These are phyloP conservation scores for Aspergillus quadricinctus DNA, from an alignment of 2,329 filamentous ascomycete genomes.

Conservation along the genomic window DNA sequence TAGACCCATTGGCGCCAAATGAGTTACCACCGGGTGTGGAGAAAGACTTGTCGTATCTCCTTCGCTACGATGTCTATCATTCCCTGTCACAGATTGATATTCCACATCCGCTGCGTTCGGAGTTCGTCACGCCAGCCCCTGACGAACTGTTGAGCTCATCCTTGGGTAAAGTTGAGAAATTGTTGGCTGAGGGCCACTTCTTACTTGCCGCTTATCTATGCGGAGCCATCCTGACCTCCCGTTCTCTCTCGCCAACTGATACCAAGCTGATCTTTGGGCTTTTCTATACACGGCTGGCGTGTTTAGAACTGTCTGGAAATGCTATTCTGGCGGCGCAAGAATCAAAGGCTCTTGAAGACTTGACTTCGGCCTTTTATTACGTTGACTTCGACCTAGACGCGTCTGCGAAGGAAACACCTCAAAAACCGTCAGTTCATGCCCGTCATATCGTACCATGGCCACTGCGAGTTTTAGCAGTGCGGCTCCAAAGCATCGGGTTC, in stretches of 20 bases:
- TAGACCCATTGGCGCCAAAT: slow-evolving; percentile 33
- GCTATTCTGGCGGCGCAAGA: slow-evolving; percentile 64
- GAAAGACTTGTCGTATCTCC: slow-evolving; percentile 76
- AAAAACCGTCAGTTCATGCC: slow-evolving; percentile 61
- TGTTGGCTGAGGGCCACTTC: slow-evolving; percentile 72
- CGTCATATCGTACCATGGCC: slow-evolving; percentile 79
- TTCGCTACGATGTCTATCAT: slow-evolving; percentile 78
- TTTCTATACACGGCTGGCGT: slow-evolving; percentile 76
- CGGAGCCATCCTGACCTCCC: slow-evolving; percentile 40
- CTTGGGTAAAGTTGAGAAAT: slow-evolving; percentile 51
- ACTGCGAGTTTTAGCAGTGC: slow-evolving; percentile 74
- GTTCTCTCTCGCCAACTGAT: slow-evolving; percentile 46
- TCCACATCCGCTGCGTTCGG: slow-evolving; percentile 63
- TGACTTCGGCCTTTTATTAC: slow-evolving; percentile 54
- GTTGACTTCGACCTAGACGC: slow-evolving; percentile 26
- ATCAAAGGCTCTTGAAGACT: slow-evolving; percentile 58
- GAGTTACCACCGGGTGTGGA: slow-evolving; percentile 38
- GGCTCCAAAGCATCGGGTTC: slow-evolving; percentile 80
- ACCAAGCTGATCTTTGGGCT: slow-evolving; percentile 66
- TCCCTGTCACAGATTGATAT: slow-evolving; percentile 62
- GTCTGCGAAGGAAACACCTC: slow-evolving; percentile 53
- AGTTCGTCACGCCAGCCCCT: slow-evolving; percentile 59
- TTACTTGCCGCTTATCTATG: slow-evolving; percentile 63
- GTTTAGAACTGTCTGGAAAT: slow-evolving; percentile 73
- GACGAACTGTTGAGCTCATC: slow-evolving; percentile 50